phyloP scores from a whole-genome alignment of 2,329 filamentous ascomycete genomes.

The Arthrobotrys megalospora region DNA sequence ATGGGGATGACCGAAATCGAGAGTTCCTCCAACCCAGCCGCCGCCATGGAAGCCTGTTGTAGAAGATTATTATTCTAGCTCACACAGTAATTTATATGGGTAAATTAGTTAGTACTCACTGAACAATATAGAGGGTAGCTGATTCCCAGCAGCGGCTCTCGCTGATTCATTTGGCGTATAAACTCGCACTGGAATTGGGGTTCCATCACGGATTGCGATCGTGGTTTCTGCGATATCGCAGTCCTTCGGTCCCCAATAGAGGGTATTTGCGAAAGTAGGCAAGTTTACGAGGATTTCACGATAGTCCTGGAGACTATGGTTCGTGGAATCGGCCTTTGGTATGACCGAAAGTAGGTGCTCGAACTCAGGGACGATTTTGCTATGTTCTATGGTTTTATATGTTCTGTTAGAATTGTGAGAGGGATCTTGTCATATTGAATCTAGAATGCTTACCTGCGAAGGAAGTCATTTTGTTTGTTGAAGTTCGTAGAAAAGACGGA shows the following conservation, averaged over 20 bases:
- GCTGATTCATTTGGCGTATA: conserved; percentile 44
- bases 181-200: conserved; percentile 19
- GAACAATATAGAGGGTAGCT: conserved; percentile 42
- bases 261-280: conserved; percentile 18
- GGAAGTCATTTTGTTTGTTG: conserved; percentile 31
- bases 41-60: conserved; percentile 51
- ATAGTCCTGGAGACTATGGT: conserved; percentile 9
- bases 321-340: conserved; percentile 7
- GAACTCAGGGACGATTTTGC: conserved; percentile 41
- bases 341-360: conserved; percentile 11
- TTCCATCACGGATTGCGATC: conserved; percentile 39
- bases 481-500: neutral
- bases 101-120: conserved; percentile 17
- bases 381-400: conserved; percentile 30
- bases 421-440: neutral
- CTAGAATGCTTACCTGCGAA: conserved; percentile 20
- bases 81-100: no score
- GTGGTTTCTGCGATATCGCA: conserved; percentile 25
- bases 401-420: neutral
- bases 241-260: conserved; percentile 39
- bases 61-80: neutral
- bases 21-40: conserved; percentile 42
- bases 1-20: conserved; percentile 51
- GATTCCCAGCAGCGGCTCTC: conserved; percentile 13
- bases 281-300: conserved; percentile 3